Conservation (phyloP, 306 rosid species). For the Vicia faba region DNA sequence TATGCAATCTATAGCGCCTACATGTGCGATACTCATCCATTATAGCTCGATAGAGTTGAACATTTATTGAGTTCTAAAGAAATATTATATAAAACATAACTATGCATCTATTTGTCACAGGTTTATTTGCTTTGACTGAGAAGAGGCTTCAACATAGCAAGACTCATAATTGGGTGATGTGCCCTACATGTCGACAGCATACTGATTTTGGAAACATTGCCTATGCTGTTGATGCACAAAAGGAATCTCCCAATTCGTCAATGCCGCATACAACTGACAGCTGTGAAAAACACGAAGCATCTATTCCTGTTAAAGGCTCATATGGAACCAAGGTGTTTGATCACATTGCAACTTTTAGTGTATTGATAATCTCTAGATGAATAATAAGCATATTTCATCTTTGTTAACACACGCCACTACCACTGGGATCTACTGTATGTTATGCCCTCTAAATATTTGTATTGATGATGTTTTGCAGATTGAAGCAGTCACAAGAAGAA, state of each 20-base stretch:
- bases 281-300: slow-evolving; percentile 59
- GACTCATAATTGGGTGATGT: slow-evolving; percentile 80
- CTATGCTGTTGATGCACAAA: slow-evolving; percentile 73
- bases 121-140: slow-evolving; percentile 91
- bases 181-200: slow-evolving; percentile 96
- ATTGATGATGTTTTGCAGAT: slow-evolving; percentile 53
- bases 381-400: slow-evolving; percentile 19
- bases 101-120: slow-evolving; percentile 45
- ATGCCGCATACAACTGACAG: slow-evolving; percentile 44
- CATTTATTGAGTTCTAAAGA: slow-evolving; percentile 24
- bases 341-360: slow-evolving; percentile 14
- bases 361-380: slow-evolving; percentile 29
- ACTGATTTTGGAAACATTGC: slow-evolving; percentile 87
- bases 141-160: slow-evolving; percentile 50
- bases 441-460: slow-evolving; percentile 23
- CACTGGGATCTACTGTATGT: not conserved
- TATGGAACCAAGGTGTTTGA: slow-evolving; percentile 86
- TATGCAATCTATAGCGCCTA: not conserved
- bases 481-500: slow-evolving; percentile 91
- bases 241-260: slow-evolving; percentile 52
- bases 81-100: slow-evolving; percentile 15
- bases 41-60: slow-evolving; percentile 19
- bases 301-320: slow-evolving; percentile 76
- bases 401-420: slow-evolving; percentile 4
- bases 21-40: slow-evolving; percentile 17